Evolutionary conservation across 2,329 filamentous ascomycete species (phyloP).

Genomic region (Biscogniauxia sp.): DNA sequence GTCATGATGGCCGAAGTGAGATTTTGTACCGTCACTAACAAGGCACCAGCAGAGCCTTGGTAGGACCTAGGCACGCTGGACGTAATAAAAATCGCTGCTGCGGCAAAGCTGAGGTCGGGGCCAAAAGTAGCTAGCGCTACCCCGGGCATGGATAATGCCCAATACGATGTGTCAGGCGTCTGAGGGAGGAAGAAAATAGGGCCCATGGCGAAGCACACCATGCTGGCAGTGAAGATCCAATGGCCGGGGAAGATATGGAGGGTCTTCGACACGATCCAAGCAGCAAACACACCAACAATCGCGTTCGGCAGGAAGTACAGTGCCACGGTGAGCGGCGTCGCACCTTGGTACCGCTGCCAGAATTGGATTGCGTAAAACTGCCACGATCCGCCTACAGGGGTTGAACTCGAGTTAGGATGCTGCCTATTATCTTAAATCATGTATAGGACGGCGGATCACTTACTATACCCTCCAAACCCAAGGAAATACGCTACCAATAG

Average conservation of each 20-base stretch:
- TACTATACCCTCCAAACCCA: constrained; percentile 34
- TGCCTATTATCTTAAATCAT: background rate
- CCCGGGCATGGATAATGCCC: constrained; percentile 43
- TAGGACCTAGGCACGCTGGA: constrained; percentile 44
- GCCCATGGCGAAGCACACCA: constrained; percentile 31
- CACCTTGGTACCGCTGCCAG: constrained; percentile 37
- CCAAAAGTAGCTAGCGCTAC: constrained; percentile 45
- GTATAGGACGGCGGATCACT: constrained; percentile 2
- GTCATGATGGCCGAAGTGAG: constrained; percentile 43
- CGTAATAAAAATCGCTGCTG: constrained; percentile 48
- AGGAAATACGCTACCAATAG: constrained; percentile 43
- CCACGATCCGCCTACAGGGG: constrained; percentile 25
- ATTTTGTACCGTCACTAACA: constrained; percentile 47
- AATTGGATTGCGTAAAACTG: constrained; percentile 40
- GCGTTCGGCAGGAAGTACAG: constrained; percentile 45
- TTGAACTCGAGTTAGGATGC: constrained; percentile 2
- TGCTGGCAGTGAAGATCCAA: constrained; percentile 43
- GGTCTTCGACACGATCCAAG: constrained; percentile 44
- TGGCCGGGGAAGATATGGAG: constrained; percentile 45
- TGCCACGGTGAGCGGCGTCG: constrained; percentile 38
- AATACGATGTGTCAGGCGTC: constrained; percentile 40
- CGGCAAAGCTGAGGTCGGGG: constrained; percentile 45
- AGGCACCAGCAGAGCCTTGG: constrained; percentile 43
- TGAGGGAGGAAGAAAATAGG: constrained; percentile 32
- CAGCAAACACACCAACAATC: constrained; percentile 42